These are phyloP conservation scores for Ophiostoma ips DNA, from an alignment of 2,329 filamentous ascomycete genomes.

Conservation along the genomic window DNA sequence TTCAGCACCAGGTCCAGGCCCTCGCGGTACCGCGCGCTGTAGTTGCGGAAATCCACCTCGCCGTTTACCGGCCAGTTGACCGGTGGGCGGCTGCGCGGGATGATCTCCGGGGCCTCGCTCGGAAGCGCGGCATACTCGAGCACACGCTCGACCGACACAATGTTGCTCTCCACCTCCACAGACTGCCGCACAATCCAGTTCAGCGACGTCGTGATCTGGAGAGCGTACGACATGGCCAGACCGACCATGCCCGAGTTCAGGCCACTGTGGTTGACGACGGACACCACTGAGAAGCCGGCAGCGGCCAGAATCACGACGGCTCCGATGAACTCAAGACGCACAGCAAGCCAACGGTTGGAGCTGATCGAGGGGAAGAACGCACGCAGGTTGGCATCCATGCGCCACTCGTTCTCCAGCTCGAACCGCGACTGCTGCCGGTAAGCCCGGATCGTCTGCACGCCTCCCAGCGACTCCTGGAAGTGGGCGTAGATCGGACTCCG, in stretches of 20 bases:
- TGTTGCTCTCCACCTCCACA: constrained; percentile 99
- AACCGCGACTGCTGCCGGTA: constrained; percentile 84
- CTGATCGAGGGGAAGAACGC: constrained; percentile 95
- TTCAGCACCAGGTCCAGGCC: constrained; percentile 86
- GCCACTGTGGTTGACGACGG: constrained; percentile 53
- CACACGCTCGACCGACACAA: constrained; percentile 94
- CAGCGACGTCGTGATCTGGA: constrained; percentile 91
- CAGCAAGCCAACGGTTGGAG: constrained; percentile 85
- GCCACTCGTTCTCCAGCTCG: constrained; percentile 89
- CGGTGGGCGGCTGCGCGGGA: constrained; percentile 72
- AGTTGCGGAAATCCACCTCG: constrained; percentile 80
- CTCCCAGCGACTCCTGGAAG: constrained; percentile 92
- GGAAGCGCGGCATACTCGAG: constrained; percentile 87
- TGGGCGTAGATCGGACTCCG: constrained; percentile 95
- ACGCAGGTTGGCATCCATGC: constrained; percentile 83
- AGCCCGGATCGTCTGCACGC: constrained; percentile 87
- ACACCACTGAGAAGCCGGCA: constrained; percentile 68
- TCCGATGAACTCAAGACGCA: constrained; percentile 89
- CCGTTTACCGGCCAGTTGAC: constrained; percentile 87
- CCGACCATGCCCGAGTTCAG: constrained; percentile 68
- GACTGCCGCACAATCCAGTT: constrained; percentile 99
- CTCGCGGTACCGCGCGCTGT: constrained; percentile 82
- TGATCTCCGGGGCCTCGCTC: constrained; percentile 87
- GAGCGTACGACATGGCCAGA: constrained; percentile 89
- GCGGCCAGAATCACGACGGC: constrained; percentile 83